phyloP scores from a whole-genome alignment of 805 yeast genomes.

The Blastobotrys americana region DNA sequence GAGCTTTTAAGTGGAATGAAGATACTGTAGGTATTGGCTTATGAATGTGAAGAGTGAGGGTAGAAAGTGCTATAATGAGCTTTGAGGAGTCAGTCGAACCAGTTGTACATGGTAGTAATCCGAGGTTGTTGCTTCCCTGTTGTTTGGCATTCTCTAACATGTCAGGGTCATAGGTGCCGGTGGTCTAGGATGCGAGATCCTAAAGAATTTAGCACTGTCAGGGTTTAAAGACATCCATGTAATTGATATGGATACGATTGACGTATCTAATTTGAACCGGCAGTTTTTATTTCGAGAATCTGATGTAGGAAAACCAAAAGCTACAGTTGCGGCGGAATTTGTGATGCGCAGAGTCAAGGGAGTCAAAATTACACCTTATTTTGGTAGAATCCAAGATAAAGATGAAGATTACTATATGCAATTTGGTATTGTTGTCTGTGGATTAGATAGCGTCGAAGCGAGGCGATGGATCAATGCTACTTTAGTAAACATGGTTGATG shows the following conservation, averaged over 20 bases:
- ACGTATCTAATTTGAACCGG: constrained; percentile 65
- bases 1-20: background rate
- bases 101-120: too few species aligned
- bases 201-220: constrained; percentile 62
- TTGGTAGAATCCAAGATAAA: constrained; percentile 59
- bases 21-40: too few species aligned
- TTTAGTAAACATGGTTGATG: constrained; percentile 56
- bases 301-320: constrained; percentile 63
- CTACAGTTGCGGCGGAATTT: constrained; percentile 54
- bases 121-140: too few species aligned
- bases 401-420: constrained; percentile 53
- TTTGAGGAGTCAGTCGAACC: too few species aligned
- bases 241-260: constrained; percentile 80
- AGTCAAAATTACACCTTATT: constrained; percentile 50
- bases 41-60: too few species aligned
- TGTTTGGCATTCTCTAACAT: too few species aligned
- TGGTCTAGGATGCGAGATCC: constrained; percentile 75
- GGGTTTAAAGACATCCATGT: constrained; percentile 61
- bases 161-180: constrained; percentile 66
- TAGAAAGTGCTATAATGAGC: too few species aligned
- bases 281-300: constrained; percentile 59
- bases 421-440: constrained; percentile 73
- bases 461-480: constrained; percentile 80
- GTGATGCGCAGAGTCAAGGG: constrained; percentile 39
- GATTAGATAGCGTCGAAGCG: constrained; percentile 84